Evolutionary conservation across 306 rosid genomes (phyloP).

Genomic region (Inga oerstediana): DNA sequence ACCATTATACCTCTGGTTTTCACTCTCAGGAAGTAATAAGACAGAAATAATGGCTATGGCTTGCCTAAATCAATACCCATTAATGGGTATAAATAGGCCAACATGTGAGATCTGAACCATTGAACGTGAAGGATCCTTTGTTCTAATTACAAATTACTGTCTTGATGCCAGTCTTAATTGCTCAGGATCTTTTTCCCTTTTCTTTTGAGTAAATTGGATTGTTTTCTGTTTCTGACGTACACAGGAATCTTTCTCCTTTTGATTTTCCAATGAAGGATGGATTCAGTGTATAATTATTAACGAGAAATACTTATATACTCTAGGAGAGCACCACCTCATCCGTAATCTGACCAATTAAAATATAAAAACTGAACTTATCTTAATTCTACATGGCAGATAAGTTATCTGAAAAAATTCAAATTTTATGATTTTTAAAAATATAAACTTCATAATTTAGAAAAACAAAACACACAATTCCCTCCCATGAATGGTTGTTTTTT

Average conservation of each 20-base stretch:
- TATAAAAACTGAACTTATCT: too few relatives aligned
- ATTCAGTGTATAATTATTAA: background rate
- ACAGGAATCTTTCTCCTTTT: background rate
- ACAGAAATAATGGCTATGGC: background rate
- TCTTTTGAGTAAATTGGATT: background rate
- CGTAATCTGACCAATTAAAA: too few relatives aligned
- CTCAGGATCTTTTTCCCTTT: background rate
- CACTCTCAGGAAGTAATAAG: background rate
- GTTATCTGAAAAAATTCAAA: too few relatives aligned
- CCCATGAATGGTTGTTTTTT: too few relatives aligned
- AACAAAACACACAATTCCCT: too few relatives aligned
- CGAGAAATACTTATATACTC: too few relatives aligned
- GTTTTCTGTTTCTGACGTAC: too few relatives aligned
- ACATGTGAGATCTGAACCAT: background rate
- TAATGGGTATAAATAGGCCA: slow-evolving; percentile 8
- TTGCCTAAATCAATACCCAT: background rate
- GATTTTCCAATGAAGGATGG: background rate
- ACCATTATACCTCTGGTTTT: background rate
- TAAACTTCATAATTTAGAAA: too few relatives aligned
- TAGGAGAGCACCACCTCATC: too few relatives aligned
- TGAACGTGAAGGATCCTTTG: background rate
- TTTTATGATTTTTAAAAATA: too few relatives aligned
- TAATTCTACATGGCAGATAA: too few relatives aligned
- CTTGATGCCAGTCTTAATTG: background rate
- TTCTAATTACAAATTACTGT: background rate